Conservation (phyloP, 192 early-diverging fungal genomes). For the Gigaspora rosea region DNA sequence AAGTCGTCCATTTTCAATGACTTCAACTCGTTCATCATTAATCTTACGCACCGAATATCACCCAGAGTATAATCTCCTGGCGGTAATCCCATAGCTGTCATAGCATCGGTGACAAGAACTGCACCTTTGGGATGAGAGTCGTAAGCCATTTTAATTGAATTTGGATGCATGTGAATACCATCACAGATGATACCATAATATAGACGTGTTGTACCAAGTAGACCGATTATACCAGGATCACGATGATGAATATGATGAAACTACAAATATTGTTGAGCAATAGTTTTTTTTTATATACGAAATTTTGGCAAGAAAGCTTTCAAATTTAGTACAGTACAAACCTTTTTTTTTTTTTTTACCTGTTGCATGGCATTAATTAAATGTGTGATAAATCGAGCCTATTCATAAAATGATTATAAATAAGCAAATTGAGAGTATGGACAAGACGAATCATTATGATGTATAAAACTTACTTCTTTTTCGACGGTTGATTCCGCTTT, state of each 20-base stretch:
- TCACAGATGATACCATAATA: slow-evolving; percentile 86
- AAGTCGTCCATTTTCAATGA: slow-evolving; percentile 74
- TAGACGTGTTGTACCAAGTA: slow-evolving; percentile 71
- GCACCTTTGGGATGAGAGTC: slow-evolving; percentile 75
- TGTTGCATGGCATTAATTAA: slow-evolving; percentile 85
- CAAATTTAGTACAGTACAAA: too few species aligned
- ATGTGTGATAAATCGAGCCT: slow-evolving; percentile 69
- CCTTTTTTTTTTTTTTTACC: slow-evolving; percentile 31
- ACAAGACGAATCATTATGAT: background rate
- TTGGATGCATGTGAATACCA: slow-evolving; percentile 81
- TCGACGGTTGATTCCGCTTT: slow-evolving; percentile 62
- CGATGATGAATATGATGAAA: slow-evolving; percentile 93
- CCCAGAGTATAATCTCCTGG: slow-evolving; percentile 65
- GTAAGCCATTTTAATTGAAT: slow-evolving; percentile 80
- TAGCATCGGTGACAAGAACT: slow-evolving; percentile 80
- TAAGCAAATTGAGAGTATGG: background rate
- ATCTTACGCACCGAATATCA: slow-evolving; percentile 64
- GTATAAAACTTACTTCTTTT: slow-evolving; percentile 49
- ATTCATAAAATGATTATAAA: background rate
- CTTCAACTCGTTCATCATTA: slow-evolving; percentile 63
- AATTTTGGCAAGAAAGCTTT: background rate
- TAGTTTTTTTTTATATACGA: background rate
- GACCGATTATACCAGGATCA: slow-evolving; percentile 79
- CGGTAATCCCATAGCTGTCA: slow-evolving; percentile 74
- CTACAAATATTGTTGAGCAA: slow-evolving; percentile 28